These are phyloP conservation scores for Penicillium brasilianum DNA, from an alignment of 2,329 filamentous ascomycete genomes.

Conservation along the genomic window DNA sequence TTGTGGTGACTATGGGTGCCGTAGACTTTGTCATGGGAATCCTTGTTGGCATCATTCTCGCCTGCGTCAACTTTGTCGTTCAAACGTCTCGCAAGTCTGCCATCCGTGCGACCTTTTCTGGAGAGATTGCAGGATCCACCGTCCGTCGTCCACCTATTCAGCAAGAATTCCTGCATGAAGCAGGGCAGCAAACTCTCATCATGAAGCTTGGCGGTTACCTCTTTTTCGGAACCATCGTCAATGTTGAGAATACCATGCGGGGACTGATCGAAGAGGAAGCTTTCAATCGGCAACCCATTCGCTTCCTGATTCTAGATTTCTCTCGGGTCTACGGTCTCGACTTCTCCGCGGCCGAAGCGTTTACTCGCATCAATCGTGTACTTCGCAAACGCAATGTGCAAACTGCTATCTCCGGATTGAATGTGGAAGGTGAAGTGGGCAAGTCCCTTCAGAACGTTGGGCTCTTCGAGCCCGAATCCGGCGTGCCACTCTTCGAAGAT, in stretches of 20 bases:
- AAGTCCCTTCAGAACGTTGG: constrained; percentile 82
- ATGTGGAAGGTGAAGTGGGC: constrained; percentile 75
- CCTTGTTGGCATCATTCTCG: constrained; percentile 85
- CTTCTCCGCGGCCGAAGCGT: constrained; percentile 94
- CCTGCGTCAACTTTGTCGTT: constrained; percentile 87
- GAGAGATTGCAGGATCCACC: constrained; percentile 86
- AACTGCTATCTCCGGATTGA: constrained; percentile 81
- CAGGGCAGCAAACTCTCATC: constrained; percentile 85
- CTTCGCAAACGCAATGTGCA: constrained; percentile 77
- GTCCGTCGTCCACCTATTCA: constrained; percentile 90
- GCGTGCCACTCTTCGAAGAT: constrained; percentile 81
- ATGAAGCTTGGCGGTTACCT: constrained; percentile 92
- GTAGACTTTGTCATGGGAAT: constrained; percentile 98
- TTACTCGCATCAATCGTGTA: constrained; percentile 87
- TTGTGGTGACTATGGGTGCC: constrained; percentile 93
- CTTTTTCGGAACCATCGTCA: constrained; percentile 98
- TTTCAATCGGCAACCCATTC: constrained; percentile 78
- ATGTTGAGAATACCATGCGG: constrained; percentile 87
- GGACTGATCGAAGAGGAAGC: constrained; percentile 80
- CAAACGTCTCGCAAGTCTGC: constrained; percentile 90
- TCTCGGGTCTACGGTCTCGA: constrained; percentile 89
- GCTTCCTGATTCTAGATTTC: constrained; percentile 88
- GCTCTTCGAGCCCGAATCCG: constrained; percentile 72
- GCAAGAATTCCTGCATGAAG: constrained; percentile 81
- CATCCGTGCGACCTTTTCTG: constrained; percentile 87